Percentiles rank a stretch among this genome's conserved stretches.
Conservation (phyloP, 1,284 basidiomycete species). For the Boletellus deceptivus region DNA sequence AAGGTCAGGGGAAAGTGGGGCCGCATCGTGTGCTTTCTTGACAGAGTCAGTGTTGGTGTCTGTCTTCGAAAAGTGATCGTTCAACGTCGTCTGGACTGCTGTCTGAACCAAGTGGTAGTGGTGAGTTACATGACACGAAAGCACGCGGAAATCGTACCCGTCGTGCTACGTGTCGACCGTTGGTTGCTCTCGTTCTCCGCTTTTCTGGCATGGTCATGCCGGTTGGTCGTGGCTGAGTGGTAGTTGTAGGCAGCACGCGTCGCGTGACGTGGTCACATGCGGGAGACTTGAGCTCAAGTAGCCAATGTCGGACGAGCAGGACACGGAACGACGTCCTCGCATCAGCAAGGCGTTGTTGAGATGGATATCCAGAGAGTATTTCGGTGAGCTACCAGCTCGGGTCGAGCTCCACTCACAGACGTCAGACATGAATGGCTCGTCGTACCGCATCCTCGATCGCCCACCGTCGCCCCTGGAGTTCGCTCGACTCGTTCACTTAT, state of each 20-base stretch:
- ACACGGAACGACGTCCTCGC: conserved; percentile 11
- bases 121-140: conserved; percentile 8
- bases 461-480: conserved; percentile 76
- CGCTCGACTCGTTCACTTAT: conserved; percentile 65
- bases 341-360: conserved; percentile 25
- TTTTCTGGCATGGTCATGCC: conserved; percentile 23
- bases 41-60: background rate
- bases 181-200: conserved; percentile 19
- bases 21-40: conserved; percentile 1
- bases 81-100: conserved; percentile 26
- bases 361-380: conserved; percentile 56
- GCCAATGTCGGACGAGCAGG: conserved; percentile 13
- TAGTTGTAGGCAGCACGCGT: background rate
- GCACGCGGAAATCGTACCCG: conserved; percentile 13
- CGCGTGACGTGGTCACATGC: conserved; percentile 30
- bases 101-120: conserved; percentile 11
- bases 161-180: conserved; percentile 9
- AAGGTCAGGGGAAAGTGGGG: background rate
- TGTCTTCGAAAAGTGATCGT: conserved; percentile 25
- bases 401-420: conserved; percentile 1
- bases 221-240: background rate
- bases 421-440: conserved; percentile 64
- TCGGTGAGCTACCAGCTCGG: conserved; percentile 37
- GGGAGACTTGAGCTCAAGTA: background rate
- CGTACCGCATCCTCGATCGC: conserved; percentile 50